A percentile compares a stretch with the other conserved stretches of the same genome.
These are phyloP conservation scores for Blechomonas ayalai DNA, from an alignment of 208 protist genomes.

Conservation along the genomic window DNA sequence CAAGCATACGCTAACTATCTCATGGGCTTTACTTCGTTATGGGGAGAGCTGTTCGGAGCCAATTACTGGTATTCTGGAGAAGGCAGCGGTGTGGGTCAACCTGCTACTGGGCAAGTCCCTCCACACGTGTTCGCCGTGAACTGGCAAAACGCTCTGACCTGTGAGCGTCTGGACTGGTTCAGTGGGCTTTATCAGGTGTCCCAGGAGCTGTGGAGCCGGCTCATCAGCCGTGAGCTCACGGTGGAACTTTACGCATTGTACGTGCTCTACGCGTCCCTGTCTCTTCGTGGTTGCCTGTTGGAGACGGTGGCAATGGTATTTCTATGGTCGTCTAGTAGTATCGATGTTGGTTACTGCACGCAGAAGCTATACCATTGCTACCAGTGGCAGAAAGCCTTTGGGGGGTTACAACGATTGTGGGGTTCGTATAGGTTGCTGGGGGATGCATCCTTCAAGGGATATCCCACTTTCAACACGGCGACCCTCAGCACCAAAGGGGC, in stretches of 20 bases:
- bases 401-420: slow-evolving; percentile 42
- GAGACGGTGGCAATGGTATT: slow-evolving; percentile 53
- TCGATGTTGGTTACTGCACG: slow-evolving; percentile 53
- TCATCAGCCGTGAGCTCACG: slow-evolving; percentile 33
- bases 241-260: slow-evolving; percentile 55
- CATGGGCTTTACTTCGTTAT: slow-evolving; percentile 34
- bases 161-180: slow-evolving; percentile 33
- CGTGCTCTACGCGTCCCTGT: slow-evolving; percentile 42
- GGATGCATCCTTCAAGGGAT: too few relatives aligned
- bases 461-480: too few relatives aligned
- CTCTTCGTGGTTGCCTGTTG: slow-evolving; percentile 33
- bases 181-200: slow-evolving; percentile 22
- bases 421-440: slow-evolving; percentile 26
- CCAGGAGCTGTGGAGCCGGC: slow-evolving; percentile 20
- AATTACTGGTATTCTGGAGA: slow-evolving; percentile 18
- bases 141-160: slow-evolving; percentile 40
- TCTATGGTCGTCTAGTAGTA: slow-evolving; percentile 38
- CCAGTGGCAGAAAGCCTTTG: slow-evolving; percentile 28
- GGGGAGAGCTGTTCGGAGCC: slow-evolving; percentile 56
- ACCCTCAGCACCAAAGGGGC: too few relatives aligned
- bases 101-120: slow-evolving; percentile 11
- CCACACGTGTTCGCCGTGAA: slow-evolving; percentile 62
- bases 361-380: slow-evolving; percentile 36
- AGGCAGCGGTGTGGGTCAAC: too few relatives aligned
- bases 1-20: slow-evolving; percentile 46